Percentiles rank a stretch among this genome's conserved stretches.
Conservation (phyloP, 768 basidiomycete genomes). For the Macrolepiota fuliginosa region DNA sequence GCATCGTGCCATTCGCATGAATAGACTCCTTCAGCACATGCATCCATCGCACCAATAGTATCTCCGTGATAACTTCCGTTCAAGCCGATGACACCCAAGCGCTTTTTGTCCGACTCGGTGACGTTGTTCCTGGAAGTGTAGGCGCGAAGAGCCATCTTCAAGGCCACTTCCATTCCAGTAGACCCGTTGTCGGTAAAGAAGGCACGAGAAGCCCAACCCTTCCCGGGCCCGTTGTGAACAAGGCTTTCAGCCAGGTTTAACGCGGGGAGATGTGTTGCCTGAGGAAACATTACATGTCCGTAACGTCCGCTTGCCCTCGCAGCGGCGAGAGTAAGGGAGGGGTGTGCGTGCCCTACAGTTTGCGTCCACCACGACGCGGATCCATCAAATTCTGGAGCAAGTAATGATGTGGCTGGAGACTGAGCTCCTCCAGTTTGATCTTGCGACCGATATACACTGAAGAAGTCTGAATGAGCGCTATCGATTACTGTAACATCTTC, state of each 20-base stretch:
- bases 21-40: slow-evolving; percentile 87
- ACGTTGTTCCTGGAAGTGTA: slow-evolving; percentile 43
- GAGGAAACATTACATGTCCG: slow-evolving; percentile 96
- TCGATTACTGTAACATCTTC: slow-evolving; percentile 88
- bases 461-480: slow-evolving; percentile 85
- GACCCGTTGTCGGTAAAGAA: slow-evolving; percentile 96
- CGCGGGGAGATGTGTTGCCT: slow-evolving; percentile 84
- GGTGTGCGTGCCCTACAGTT: slow-evolving; percentile 78
- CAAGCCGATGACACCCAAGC: slow-evolving; percentile 78
- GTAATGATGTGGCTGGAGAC: slow-evolving; percentile 22
- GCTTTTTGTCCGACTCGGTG: slow-evolving; percentile 36
- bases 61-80: slow-evolving; percentile 97
- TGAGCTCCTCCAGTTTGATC: slow-evolving; percentile 36
- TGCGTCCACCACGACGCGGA: slow-evolving; percentile 99
- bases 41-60: slow-evolving; percentile 97
- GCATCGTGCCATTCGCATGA: slow-evolving; percentile 96
- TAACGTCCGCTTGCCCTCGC: slow-evolving; percentile 90
- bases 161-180: slow-evolving; percentile 94
- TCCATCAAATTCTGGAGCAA: slow-evolving; percentile 72
- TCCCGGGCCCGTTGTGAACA: slow-evolving; percentile 72
- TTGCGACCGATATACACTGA: slow-evolving; percentile 48
- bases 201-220: slow-evolving; percentile 86
- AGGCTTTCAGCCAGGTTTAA: slow-evolving; percentile 80
- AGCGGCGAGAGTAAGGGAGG: slow-evolving; percentile 78
- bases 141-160: slow-evolving; percentile 93